phyloP scores from a whole-genome alignment of 192 early-diverging fungal genomes.

The Coemansia sp. region DNA sequence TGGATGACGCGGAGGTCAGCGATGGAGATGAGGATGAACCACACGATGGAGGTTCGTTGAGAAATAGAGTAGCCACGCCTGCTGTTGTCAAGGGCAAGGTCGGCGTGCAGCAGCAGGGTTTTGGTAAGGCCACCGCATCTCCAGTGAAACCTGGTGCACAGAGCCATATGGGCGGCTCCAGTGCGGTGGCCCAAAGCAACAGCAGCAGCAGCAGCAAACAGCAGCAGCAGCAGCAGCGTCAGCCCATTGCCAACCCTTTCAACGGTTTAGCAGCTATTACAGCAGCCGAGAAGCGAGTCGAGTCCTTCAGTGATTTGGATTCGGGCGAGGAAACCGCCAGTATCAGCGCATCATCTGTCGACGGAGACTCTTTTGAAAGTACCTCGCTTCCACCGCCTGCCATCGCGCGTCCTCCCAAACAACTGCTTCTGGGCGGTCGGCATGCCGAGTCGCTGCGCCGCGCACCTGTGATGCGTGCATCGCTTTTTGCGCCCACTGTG shows the following conservation, averaged over 20 bases:
- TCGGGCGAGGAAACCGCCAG: conserved; percentile 6
- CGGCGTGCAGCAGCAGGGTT: conserved; percentile 22
- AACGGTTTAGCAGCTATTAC: background rate
- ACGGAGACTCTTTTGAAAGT: background rate
- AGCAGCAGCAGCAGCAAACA: background rate
- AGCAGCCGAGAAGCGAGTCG: background rate
- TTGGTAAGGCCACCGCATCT: conserved; percentile 50
- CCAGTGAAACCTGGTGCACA: conserved; percentile 16
- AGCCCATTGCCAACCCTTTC: background rate
- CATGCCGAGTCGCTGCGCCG: conserved; percentile 41
- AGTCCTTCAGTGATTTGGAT: background rate
- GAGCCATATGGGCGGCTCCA: conserved; percentile 43
- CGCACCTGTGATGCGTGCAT: conserved; percentile 44
- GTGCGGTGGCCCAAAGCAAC: conserved; percentile 38
- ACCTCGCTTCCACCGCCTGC: background rate
- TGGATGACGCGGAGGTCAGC: conserved; percentile 64
- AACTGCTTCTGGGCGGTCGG: conserved; percentile 21
- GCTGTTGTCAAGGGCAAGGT: too few species aligned
- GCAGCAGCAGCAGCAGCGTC: background rate
- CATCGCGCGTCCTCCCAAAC: conserved; percentile 17
- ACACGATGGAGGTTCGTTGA: too few species aligned
- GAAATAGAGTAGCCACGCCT: too few species aligned
- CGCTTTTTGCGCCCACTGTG: conserved; percentile 32
- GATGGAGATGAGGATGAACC: conserved; percentile 20
- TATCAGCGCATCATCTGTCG: background rate